Base-by-base conservation (phyloP, 495 filamentous ascomycete genomes). In the Apiosordaria backusii region DNA sequence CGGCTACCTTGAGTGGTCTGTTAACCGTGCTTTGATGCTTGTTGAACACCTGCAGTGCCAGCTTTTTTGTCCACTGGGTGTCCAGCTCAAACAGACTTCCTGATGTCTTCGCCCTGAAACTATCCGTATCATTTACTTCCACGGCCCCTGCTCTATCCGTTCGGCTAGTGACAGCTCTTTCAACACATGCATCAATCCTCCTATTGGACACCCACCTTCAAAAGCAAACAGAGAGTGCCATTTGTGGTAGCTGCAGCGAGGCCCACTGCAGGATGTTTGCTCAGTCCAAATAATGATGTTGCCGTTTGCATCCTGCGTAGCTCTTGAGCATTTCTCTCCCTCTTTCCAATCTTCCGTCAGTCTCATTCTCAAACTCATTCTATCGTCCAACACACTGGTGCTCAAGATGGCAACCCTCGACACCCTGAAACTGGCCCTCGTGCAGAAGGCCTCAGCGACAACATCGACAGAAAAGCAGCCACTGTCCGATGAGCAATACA, bases 401-500 rank as follows among this genome's bases (percentile, higher is more conserved):
- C 9, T 16, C 35, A 45, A 55, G 16, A 88, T 88, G 85, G 79
- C 83, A 50, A 85, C 77, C 60, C 77, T 88, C 68, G 70, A 81
- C 27, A 71, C 73, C 57, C 77, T 88, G 29, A 85, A 85, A 72
- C 25, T 27, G 53, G 80, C 81, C 45, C 83, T 88, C 45, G 77
- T 70, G 74, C 71, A 83, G 61, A 76, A 75, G 67, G 76, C 73
- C 63, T 67, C 65, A 9, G 70, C 65, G 9, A 45, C 35, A 9
- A 45, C 68, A 64, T 67, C 70, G 62, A 74, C 68, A 50, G 60
- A 67, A 58, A 77, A 70, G 67, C 76, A 80, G 66, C 74, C 77
- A n/a, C 68, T 88, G 61, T 84, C 86, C 64, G 82, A 87, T 52
- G 68, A 60, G 68, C 72, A 88, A 65, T 86, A 87, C 77, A 78